phyloP scores from a whole-genome alignment of 768 basidiomycete genomes.

The Suillus tomentosus region DNA sequence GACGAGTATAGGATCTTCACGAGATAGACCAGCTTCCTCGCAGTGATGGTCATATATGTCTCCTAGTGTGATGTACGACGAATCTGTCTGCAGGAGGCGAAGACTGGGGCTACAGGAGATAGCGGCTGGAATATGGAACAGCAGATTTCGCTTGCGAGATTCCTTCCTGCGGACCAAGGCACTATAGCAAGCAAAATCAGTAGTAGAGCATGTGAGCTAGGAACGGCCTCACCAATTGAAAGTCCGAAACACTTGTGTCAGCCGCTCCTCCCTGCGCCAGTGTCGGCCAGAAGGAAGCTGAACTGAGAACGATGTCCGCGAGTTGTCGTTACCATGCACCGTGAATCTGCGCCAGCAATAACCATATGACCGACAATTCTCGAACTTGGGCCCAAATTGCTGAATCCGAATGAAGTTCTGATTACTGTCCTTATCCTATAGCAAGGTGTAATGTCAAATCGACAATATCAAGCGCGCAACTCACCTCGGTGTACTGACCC shows the following conservation, averaged over 20 bases:
- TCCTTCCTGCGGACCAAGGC: slow-evolving; percentile 88
- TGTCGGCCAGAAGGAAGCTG: slow-evolving; percentile 86
- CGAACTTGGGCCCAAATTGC: slow-evolving; percentile 88
- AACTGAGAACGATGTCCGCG: slow-evolving; percentile 86
- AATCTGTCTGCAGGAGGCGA: slow-evolving; percentile 88
- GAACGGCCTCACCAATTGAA: slow-evolving; percentile 74
- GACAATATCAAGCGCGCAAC: slow-evolving; percentile 13
- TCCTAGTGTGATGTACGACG: slow-evolving; percentile 86
- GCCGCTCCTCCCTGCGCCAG: slow-evolving; percentile 88
- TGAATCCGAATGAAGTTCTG: slow-evolving; percentile 88
- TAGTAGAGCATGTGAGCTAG: slow-evolving; percentile 9
- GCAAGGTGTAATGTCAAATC: slow-evolving; percentile 10
- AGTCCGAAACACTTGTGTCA: slow-evolving; percentile 90
- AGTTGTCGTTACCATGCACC: slow-evolving; percentile 88
- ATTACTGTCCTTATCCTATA: slow-evolving; percentile 91
- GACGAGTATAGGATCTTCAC: slow-evolving; percentile 87
- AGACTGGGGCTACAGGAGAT: slow-evolving; percentile 82
- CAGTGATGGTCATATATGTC: slow-evolving; percentile 96
- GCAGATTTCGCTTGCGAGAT: slow-evolving; percentile 85
- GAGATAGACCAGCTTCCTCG: slow-evolving; percentile 66
- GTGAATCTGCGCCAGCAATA: slow-evolving; percentile 89
- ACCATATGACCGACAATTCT: slow-evolving; percentile 85
- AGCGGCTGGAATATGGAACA: slow-evolving; percentile 88
- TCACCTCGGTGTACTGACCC: slow-evolving; percentile 96
- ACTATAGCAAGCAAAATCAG: slow-evolving; percentile 41